Evolutionary conservation across 257 asterid species (phyloP).

Genomic region (Przewalskia tangutica): DNA sequence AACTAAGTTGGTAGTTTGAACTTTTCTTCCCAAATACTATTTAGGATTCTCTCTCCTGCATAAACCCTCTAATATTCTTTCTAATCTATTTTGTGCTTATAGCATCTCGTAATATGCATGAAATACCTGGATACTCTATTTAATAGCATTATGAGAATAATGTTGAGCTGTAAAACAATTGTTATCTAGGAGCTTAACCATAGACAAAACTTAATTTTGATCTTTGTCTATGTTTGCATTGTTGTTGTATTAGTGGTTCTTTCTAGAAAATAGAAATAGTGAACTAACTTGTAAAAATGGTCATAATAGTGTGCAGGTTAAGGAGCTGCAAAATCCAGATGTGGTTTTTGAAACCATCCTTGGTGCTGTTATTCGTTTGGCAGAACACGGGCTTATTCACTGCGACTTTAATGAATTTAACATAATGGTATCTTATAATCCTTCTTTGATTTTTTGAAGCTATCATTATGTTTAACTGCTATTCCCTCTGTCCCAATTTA

Average conservation of each 20-base stretch:
- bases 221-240: background rate
- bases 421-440: constrained; percentile 28
- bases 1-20: background rate
- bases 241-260: background rate
- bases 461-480: background rate
- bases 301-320: constrained; percentile 75
- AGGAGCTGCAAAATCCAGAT: constrained; percentile 71
- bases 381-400: constrained; percentile 96
- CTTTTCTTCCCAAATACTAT: background rate
- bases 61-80: background rate
- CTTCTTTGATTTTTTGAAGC: background rate
- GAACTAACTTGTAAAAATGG: background rate
- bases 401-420: constrained; percentile 95
- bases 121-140: background rate
- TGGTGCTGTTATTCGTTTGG: constrained; percentile 75
- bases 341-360: constrained; percentile 64
- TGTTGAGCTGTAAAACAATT: constrained; percentile 7
- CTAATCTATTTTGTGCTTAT: background rate
- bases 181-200: background rate
- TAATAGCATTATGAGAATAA: background rate
- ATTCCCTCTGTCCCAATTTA: too few species aligned
- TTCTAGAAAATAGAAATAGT: background rate
- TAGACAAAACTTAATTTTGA: background rate
- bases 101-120: background rate
- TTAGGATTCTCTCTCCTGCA: background rate